phyloP scores from a whole-genome alignment of 2,329 filamentous ascomycete genomes.

The Westerdykella sp. region DNA sequence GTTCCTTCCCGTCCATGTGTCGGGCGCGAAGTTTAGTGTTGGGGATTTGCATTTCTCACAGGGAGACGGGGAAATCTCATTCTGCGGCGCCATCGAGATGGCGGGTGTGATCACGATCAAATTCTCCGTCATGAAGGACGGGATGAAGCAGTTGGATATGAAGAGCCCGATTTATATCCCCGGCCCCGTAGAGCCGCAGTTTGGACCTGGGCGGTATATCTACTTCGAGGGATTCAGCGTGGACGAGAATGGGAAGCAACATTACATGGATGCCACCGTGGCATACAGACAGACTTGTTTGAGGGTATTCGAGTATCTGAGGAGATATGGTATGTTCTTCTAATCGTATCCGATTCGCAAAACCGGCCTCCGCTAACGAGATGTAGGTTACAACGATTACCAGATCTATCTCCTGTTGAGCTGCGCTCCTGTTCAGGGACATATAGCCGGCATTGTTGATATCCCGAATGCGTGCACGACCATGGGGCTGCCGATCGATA shows the following conservation, averaged over 20 bases:
- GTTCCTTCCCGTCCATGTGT: constrained; percentile 80
- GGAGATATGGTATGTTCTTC: constrained; percentile 55
- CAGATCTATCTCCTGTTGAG: constrained; percentile 82
- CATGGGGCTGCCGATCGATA: constrained; percentile 81
- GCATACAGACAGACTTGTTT: constrained; percentile 79
- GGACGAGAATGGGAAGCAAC: constrained; percentile 81
- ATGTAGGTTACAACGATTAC: constrained; percentile 55
- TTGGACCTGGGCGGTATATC: constrained; percentile 72
- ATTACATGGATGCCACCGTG: constrained; percentile 79
- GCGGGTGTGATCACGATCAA: constrained; percentile 86
- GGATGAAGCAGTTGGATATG: constrained; percentile 66
- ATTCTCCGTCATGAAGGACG: constrained; percentile 78
- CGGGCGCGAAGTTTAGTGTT: constrained; percentile 82
- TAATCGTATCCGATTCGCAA: background rate
- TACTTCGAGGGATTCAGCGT: constrained; percentile 90
- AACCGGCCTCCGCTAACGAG: background rate
- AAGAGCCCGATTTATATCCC: constrained; percentile 81
- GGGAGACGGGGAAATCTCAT: constrained; percentile 86
- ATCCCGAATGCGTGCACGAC: constrained; percentile 88
- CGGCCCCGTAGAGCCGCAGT: constrained; percentile 81
- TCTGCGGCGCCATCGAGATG: constrained; percentile 77
- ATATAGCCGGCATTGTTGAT: constrained; percentile 84
- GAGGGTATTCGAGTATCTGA: constrained; percentile 71
- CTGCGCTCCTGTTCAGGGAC: constrained; percentile 80
- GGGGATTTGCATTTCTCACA: constrained; percentile 84